These are phyloP conservation scores for Liquidambar formosana DNA, from an alignment of 164 flowering plant genomes.

Conservation along the genomic window DNA sequence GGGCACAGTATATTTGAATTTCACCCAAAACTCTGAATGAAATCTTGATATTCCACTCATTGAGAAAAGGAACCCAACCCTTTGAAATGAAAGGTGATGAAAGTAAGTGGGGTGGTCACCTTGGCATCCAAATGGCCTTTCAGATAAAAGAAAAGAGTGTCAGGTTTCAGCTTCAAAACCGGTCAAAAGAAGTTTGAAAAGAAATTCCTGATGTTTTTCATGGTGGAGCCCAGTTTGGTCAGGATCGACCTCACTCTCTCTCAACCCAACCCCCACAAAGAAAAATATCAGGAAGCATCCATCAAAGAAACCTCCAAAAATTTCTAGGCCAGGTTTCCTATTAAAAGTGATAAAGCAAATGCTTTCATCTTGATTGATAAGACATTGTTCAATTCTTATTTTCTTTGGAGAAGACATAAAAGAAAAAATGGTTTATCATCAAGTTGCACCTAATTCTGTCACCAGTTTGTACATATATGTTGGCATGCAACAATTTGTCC, in stretches of 20 bases:
- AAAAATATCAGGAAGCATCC: conserved; percentile 13
- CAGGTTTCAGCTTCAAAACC: conserved; percentile 23
- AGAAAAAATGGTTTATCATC: too few relatives aligned
- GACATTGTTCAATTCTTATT: too few relatives aligned
- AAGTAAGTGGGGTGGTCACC: conserved; percentile 27
- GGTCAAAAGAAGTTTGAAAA: conserved; percentile 42
- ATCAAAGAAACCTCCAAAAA: conserved; percentile 16
- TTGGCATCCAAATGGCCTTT: conserved; percentile 28
- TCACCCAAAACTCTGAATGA: not conserved
- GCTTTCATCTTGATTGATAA: too few relatives aligned
- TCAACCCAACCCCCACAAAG: not conserved
- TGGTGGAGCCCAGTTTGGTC: conserved; percentile 29
- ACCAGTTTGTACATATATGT: too few relatives aligned
- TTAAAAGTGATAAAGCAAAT: too few relatives aligned
- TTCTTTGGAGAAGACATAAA: too few relatives aligned
- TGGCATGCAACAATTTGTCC: too few relatives aligned
- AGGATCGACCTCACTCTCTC: conserved; percentile 9
- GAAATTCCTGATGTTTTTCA: conserved; percentile 5
- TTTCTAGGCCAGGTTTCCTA: too few relatives aligned
- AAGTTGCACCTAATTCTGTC: too few relatives aligned
- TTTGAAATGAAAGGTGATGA: conserved; percentile 11
- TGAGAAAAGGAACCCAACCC: conserved; percentile 11
- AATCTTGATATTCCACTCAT: conserved; percentile 12
- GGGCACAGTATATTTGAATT: too few relatives aligned
- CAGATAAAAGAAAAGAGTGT: conserved; percentile 17